phyloP scores from a whole-genome alignment of 139 green algal species.

The Chlorella sp. region DNA sequence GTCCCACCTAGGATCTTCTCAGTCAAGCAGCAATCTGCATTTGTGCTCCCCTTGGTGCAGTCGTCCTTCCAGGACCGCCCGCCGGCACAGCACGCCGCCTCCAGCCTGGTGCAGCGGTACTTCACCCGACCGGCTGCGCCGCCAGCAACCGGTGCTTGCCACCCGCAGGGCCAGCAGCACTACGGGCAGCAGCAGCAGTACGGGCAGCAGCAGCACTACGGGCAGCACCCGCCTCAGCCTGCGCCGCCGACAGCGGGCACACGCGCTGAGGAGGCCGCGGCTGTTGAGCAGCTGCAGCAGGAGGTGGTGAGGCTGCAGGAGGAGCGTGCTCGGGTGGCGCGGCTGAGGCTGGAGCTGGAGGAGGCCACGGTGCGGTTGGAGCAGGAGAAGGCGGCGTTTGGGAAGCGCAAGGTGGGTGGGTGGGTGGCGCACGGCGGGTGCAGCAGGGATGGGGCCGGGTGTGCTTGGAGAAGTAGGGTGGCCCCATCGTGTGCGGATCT shows the following conservation, averaged over 20 bases:
- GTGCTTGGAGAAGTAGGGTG: neutral
- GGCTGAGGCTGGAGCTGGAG: conserved; percentile 72
- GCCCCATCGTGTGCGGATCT: neutral
- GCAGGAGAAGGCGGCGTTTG: conserved; percentile 66
- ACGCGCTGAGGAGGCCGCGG: neutral
- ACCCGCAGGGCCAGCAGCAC: neutral
- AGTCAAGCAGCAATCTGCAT: neutral
- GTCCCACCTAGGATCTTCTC: neutral
- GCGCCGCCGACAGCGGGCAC: neutral
- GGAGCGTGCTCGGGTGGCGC: conserved; percentile 53
- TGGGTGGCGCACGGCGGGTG: no score
- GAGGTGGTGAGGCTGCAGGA: conserved; percentile 27
- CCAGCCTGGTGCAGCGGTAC: conserved; percentile 1
- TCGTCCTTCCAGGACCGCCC: neutral
- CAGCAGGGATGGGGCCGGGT: neutral
- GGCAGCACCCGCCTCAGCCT: neutral
- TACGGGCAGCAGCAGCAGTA: neutral
- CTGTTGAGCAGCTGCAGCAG: conserved; percentile 40
- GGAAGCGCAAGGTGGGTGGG: conserved; percentile 65
- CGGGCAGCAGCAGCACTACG: neutral
- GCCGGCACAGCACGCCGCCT: neutral
- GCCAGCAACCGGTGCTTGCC: no score
- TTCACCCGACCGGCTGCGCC: neutral
- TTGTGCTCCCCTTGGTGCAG: conserved; percentile 9
- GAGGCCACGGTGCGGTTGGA: conserved; percentile 62